Evolutionary conservation across 1,284 basidiomycete species (phyloP).

Genomic region (Cutaneotrichosporon sp.): DNA sequence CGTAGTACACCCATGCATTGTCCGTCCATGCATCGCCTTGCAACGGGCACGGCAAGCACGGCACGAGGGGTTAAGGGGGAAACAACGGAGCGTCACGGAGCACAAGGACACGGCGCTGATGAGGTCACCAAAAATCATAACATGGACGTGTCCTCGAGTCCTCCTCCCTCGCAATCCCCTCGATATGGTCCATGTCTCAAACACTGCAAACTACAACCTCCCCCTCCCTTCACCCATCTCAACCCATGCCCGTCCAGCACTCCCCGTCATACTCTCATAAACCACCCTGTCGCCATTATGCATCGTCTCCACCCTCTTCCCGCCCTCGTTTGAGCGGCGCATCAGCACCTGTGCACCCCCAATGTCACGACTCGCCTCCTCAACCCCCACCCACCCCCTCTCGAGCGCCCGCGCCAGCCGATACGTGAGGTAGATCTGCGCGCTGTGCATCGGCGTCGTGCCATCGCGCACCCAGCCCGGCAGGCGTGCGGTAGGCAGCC

Average conservation of each 20-base stretch:
- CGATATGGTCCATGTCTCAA: neutral
- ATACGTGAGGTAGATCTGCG: neutral
- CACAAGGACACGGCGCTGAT: too few relatives aligned
- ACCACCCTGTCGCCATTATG: neutral
- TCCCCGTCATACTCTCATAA: neutral
- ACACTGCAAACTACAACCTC: neutral
- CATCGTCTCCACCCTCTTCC: neutral
- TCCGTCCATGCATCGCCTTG: too few relatives aligned
- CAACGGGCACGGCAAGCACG: too few relatives aligned
- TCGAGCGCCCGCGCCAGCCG: neutral
- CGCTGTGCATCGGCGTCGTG: neutral
- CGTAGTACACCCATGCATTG: too few relatives aligned
- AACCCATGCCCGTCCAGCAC: neutral
- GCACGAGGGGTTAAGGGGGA: too few relatives aligned
- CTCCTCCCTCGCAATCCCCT: too few relatives aligned
- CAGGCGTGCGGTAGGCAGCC: neutral
- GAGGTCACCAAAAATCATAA: too few relatives aligned
- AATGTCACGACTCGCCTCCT: neutral
- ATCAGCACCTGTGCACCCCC: neutral
- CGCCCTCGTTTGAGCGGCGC: neutral
- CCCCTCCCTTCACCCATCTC: neutral
- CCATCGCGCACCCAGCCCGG: neutral
- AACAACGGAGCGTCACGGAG: too few relatives aligned
- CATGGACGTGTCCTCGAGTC: too few relatives aligned
- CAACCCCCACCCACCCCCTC: neutral